Evolutionary conservation across 257 asterid genomes (phyloP).

Genomic region (Coffea eugenioides): DNA sequence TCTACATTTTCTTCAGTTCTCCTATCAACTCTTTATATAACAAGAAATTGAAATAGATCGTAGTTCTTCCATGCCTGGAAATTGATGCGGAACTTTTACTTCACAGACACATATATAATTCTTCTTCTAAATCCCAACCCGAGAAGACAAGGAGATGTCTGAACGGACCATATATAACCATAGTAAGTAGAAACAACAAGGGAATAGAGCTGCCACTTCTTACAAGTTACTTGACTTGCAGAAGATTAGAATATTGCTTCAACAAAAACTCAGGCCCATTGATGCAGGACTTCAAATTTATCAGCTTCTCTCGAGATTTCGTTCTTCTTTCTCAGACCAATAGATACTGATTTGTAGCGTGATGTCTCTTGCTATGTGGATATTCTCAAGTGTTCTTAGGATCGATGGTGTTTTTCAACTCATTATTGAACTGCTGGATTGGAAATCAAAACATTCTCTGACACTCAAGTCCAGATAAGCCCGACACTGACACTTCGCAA

Average conservation of each 20-base stretch:
- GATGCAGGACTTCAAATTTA: background rate
- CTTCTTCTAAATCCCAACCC: background rate
- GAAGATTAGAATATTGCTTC: background rate
- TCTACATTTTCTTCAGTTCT: background rate
- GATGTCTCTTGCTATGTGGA: background rate
- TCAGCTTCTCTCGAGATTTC: background rate
- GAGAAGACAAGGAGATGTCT: background rate
- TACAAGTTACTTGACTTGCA: background rate
- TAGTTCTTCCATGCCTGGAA: background rate
- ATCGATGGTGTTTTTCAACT: background rate
- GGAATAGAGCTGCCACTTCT: background rate
- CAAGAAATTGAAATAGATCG: background rate
- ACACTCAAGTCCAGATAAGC: background rate
- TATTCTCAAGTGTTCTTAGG: background rate
- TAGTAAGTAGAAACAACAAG: background rate
- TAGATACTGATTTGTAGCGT: background rate
- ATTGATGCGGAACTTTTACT: background rate
- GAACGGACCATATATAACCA: background rate
- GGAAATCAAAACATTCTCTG: background rate
- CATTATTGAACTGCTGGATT: background rate
- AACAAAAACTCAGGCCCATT: too few species aligned
- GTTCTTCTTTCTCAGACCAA: background rate
- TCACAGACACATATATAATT: background rate
- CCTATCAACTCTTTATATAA: background rate
- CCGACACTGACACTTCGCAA: background rate